Evolutionary conservation across 2,329 filamentous ascomycete genomes (phyloP).

Genomic region (Aspergillus carbonarius): DNA sequence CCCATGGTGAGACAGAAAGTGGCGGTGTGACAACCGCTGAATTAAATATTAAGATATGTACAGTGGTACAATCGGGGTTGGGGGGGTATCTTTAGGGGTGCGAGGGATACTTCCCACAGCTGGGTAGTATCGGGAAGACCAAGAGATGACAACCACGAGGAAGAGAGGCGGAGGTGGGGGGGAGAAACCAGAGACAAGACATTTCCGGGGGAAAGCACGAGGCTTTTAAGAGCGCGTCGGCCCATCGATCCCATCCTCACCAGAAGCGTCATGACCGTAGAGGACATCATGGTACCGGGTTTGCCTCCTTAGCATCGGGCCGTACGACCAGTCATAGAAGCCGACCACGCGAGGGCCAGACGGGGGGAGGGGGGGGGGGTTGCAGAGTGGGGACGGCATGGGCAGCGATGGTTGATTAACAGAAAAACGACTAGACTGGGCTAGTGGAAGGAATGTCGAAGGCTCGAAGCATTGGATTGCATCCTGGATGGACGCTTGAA

Average conservation of each 20-base stretch:
- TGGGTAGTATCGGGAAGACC: neutral
- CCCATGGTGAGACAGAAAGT: constrained; percentile 6
- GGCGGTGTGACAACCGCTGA: neutral
- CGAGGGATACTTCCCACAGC: neutral
- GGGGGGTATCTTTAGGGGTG: neutral
- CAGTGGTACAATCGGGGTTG: neutral
- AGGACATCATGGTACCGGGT: neutral
- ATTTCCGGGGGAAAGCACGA: constrained; percentile 7
- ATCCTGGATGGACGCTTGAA: too few species aligned
- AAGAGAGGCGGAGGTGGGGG: constrained; percentile 5
- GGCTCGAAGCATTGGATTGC: too few species aligned
- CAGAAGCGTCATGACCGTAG: neutral
- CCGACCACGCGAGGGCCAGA: neutral
- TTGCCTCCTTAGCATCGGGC: constrained; percentile 1
- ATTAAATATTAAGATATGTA: neutral
- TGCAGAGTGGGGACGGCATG: constrained; percentile 1
- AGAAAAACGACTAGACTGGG: neutral
- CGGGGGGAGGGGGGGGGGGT: too few species aligned
- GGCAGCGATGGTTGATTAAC: neutral
- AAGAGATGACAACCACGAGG: constrained; percentile 4
- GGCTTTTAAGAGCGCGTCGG: constrained; percentile 21
- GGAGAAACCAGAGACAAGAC: neutral
- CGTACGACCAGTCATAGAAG: constrained; percentile 2
- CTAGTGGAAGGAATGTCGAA: neutral
- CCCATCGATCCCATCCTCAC: neutral